Evolutionary conservation across 345 rosid species (phyloP).

Genomic region (Gossypium raimondii): DNA sequence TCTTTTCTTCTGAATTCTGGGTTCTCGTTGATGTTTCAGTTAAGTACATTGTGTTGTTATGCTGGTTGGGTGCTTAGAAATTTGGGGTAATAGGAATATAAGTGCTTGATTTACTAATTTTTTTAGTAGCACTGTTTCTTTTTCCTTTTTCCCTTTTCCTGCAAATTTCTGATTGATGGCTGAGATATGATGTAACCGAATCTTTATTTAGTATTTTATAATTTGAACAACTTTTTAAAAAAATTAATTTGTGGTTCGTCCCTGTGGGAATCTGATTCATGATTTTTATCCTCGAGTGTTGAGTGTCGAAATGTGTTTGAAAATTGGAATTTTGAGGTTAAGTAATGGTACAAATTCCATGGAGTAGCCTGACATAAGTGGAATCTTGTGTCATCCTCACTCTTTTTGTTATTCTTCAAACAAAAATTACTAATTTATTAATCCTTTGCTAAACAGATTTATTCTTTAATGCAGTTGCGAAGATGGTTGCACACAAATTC

Average conservation of each 20-base stretch:
- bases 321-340: not conserved
- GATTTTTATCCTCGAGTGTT: not conserved
- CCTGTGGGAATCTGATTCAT: not conserved
- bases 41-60: slow-evolving; percentile 9
- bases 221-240: not conserved
- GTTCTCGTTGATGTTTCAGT: not conserved
- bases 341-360: not conserved
- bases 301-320: not conserved
- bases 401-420: not conserved
- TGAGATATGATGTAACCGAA: not conserved
- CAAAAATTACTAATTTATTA: not conserved
- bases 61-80: slow-evolving; percentile 17
- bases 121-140: not conserved
- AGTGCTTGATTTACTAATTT: not conserved
- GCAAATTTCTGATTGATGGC: not conserved
- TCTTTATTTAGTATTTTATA: not conserved
- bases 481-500: slow-evolving; percentile 80
- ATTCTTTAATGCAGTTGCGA: slow-evolving; percentile 20
- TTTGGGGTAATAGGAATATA: not conserved
- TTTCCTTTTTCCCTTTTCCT: not conserved
- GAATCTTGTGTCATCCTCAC: not conserved
- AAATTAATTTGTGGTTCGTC: not conserved
- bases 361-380: too few species aligned
- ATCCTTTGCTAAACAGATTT: not conserved
- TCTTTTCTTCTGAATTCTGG: not conserved